Evolutionary conservation across 2,329 filamentous ascomycete species (phyloP).

Genomic region (Apiospora koreana): DNA sequence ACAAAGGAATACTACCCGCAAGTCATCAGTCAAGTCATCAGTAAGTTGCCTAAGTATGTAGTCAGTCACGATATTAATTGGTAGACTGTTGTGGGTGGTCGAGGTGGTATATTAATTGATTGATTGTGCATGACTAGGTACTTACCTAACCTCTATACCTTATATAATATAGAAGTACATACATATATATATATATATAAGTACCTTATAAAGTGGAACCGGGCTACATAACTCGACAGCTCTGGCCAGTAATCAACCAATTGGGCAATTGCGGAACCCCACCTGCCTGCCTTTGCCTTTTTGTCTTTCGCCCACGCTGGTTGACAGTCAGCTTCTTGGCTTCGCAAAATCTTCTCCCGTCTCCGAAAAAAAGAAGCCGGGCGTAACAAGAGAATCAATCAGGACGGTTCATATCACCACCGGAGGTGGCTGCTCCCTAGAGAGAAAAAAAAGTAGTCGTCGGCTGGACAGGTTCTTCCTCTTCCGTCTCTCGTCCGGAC

Average conservation of each 20-base stretch:
- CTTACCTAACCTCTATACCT: too few relatives aligned
- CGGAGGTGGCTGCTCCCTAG: conserved; percentile 2
- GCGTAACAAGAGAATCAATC: background rate
- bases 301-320: background rate
- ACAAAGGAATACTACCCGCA: too few relatives aligned
- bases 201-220: background rate
- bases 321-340: background rate
- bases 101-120: too few relatives aligned
- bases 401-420: conserved; percentile 2
- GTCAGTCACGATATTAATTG: too few relatives aligned
- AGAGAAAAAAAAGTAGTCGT: conserved; percentile 17
- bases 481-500: conserved; percentile 25
- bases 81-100: too few relatives aligned
- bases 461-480: conserved; percentile 31
- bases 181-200: background rate
- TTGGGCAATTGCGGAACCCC: background rate
- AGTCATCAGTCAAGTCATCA: too few relatives aligned
- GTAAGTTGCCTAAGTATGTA: too few relatives aligned
- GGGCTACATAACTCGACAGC: background rate
- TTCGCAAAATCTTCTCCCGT: conserved; percentile 26
- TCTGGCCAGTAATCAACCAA: background rate
- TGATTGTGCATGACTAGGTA: too few relatives aligned
- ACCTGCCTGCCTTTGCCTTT: background rate
- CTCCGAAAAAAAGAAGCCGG: conserved; percentile 18
- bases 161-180: too few relatives aligned